A percentile compares a stretch with the other conserved stretches of the same genome.
These are phyloP conservation scores for Silene conica DNA, from an alignment of 148 eudicot species.

Conservation along the genomic window DNA sequence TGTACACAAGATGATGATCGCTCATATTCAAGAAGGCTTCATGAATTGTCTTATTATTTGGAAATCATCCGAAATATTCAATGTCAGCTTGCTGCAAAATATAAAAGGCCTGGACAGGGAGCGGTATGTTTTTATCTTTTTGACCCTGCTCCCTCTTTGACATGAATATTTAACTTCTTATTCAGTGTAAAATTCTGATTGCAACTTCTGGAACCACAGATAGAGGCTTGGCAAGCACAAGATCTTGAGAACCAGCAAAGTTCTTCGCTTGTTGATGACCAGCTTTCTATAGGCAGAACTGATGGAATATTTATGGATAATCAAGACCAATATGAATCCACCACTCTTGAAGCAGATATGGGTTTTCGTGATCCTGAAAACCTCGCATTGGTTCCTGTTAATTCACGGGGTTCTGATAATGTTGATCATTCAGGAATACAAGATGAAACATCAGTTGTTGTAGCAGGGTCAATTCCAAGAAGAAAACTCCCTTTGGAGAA, in stretches of 20 bases:
- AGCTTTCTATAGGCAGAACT: constrained; percentile 27
- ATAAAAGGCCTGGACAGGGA: constrained; percentile 55
- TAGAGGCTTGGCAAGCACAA: constrained; percentile 37
- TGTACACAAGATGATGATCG: constrained; percentile 29
- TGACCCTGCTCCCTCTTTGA: neutral
- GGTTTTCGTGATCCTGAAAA: constrained; percentile 36
- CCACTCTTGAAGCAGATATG: constrained; percentile 27
- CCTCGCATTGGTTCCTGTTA: constrained; percentile 54
- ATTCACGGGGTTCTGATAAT: constrained; percentile 30
- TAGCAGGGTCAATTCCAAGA: constrained; percentile 37
- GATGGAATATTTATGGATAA: constrained; percentile 32
- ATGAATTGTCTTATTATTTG: constrained; percentile 70
- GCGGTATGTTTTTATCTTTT: constrained; percentile 39
- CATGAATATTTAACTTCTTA: constrained; percentile 6
- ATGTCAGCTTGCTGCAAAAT: constrained; percentile 54
- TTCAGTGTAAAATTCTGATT: constrained; percentile 9
- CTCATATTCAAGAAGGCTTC: constrained; percentile 44
- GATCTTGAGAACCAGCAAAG: constrained; percentile 30
- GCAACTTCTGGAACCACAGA: constrained; percentile 35
- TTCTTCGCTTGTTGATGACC: constrained; percentile 34
- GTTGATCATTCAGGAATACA: constrained; percentile 30
- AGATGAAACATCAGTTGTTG: constrained; percentile 34
- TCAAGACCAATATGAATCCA: constrained; percentile 34
- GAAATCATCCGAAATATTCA: constrained; percentile 75
- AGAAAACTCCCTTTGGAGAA: constrained; percentile 51